Base-by-base conservation (phyloP, 371 early-diverging fungal species). In the Vairimorpha necatrix region DNA sequence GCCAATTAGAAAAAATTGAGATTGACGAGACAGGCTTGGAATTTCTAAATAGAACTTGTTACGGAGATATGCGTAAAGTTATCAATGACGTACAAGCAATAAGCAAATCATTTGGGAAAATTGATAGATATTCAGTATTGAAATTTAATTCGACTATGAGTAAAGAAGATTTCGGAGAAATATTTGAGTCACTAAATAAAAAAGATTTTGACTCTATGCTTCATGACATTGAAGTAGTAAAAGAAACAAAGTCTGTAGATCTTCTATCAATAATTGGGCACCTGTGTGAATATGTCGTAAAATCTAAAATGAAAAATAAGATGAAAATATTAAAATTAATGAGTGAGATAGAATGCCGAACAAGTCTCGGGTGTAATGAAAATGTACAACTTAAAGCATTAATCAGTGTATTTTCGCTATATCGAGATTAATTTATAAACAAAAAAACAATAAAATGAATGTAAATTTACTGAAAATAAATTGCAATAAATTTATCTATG, bases 21-120 rank as follows among this genome's bases (percentile, higher is more conserved):
- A 66, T 94, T 22, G 89, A 91, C 16, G 87, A 89, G 0, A 89
- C 90, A 11, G 95, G 92, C 6, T 87, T 89, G 61, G 79, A 88
- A 34, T 93, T 92, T 4, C 81, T 98, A 20, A 77, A 93, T 60
- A 86, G 87, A 60, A 77, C 93, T 0, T 90, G 91, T 0, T 87
- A 88, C 60, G 97, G 97, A 14, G 97, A 97, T 81, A 95, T 98
- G 94, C 89, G 97, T 80, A 88, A 91, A 39, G 91, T 92, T 4
- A 86, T 97, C 22, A 96, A 97, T 85, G 82, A 83, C 47, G n/a
- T 84, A 18, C 81, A 86, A 38, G 83, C 83, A 30, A 74, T 86
- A 30, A 47, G 54, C 3, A 32, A 24, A 26, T 70, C 73, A 32
- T 77, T 39, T 60, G 72, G 66, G 26, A 36, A 36, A 28, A 54